Conservation (phyloP, 169 alveolate species). For the Eimeria mitis region DNA sequence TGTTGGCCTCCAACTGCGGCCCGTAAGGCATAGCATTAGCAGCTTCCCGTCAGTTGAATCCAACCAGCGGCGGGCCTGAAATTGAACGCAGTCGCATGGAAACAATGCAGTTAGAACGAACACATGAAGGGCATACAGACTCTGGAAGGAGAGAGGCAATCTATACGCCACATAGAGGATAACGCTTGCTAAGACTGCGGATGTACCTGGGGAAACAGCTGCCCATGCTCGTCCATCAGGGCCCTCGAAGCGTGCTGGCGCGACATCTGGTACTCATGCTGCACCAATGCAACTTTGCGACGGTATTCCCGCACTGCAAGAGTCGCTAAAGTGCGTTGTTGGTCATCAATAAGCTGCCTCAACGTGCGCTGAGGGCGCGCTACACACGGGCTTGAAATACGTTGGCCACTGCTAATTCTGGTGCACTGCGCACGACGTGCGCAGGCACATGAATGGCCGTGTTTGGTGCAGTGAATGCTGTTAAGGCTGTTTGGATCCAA, state of each 20-base stretch:
- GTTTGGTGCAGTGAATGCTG: background rate
- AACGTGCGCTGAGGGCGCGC: constrained; percentile 38
- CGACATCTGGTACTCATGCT: constrained; percentile 66
- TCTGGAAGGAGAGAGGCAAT: background rate
- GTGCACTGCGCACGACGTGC: background rate
- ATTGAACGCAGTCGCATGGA: background rate
- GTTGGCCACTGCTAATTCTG: background rate
- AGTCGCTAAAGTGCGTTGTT: constrained; percentile 43
- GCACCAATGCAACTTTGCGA: constrained; percentile 30
- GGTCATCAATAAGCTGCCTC: constrained; percentile 75
- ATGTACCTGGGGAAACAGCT: constrained; percentile 68
- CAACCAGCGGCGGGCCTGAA: constrained; percentile 78
- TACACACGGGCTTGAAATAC: background rate
- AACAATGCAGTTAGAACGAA: background rate
- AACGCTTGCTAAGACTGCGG: background rate
- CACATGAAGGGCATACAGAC: background rate
- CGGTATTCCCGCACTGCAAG: constrained; percentile 57
- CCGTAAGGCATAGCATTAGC: constrained; percentile 60
- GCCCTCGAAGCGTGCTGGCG: constrained; percentile 73
- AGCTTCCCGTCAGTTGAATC: constrained; percentile 57
- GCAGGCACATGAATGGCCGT: constrained; percentile 1
- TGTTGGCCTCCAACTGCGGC: constrained; percentile 61
- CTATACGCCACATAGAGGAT: background rate
- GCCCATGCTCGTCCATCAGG: constrained; percentile 73
- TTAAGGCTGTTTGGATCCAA: background rate